Evolutionary conservation across 768 basidiomycete species (phyloP).

Genomic region (Leccinum barrowsii): DNA sequence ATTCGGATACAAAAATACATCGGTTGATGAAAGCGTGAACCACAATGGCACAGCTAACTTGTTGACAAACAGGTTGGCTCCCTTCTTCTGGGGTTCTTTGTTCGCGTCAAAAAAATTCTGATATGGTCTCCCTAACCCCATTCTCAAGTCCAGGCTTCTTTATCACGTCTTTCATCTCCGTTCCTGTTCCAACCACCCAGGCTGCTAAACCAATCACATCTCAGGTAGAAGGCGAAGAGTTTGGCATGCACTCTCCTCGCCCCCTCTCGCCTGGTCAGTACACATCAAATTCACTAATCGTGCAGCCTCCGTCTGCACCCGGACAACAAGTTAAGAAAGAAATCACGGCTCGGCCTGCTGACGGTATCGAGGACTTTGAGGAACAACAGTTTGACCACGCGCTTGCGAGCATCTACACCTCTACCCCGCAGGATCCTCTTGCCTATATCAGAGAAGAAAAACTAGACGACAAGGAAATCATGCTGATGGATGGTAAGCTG

Average conservation of each 20-base stretch:
- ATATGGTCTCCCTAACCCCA: constrained; percentile 24
- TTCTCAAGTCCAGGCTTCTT: constrained; percentile 32
- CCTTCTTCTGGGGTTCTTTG: constrained; percentile 14
- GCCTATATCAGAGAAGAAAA: constrained; percentile 50
- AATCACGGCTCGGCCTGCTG: neutral
- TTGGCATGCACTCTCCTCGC: constrained; percentile 21
- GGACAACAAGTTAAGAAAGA: constrained; percentile 1
- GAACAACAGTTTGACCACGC: constrained; percentile 29
- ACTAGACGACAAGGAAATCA: constrained; percentile 46
- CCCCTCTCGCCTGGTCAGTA: constrained; percentile 17
- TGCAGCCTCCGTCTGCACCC: constrained; percentile 21
- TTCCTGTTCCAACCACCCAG: constrained; percentile 24
- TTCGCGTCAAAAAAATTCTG: constrained; percentile 18
- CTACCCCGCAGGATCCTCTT: constrained; percentile 22
- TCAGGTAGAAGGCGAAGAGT: constrained; percentile 13
- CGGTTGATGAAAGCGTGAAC: constrained; percentile 2
- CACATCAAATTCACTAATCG: constrained; percentile 17
- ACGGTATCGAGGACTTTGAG: constrained; percentile 3
- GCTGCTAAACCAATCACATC: constrained; percentile 17
- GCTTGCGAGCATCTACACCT: constrained; percentile 33
- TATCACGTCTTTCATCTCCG: constrained; percentile 34
- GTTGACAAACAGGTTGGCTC: constrained; percentile 24
- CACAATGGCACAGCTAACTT: constrained; percentile 6
- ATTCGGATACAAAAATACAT: constrained; percentile 35
- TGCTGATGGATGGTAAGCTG: constrained; percentile 57